Conservation (phyloP, 2,329 filamentous ascomycete genomes). For the Akanthomyces lecanii region DNA sequence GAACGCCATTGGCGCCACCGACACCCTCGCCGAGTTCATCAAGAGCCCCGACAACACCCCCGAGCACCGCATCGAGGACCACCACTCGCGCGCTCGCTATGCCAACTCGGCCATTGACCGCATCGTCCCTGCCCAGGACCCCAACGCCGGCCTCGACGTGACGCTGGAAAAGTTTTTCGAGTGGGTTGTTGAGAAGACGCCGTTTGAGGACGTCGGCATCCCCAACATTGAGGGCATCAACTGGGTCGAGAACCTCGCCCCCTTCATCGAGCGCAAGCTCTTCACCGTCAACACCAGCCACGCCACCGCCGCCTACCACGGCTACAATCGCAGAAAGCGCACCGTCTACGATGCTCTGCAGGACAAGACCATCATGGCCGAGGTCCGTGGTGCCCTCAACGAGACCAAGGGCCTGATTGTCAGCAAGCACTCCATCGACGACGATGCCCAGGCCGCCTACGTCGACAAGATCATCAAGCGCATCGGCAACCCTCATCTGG, state of each 20-base stretch:
- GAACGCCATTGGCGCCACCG: conserved; percentile 93
- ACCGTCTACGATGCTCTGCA: conserved; percentile 86
- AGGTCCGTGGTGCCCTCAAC: conserved; percentile 73
- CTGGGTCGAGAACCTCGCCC: conserved; percentile 86
- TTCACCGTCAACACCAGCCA: conserved; percentile 99
- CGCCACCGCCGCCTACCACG: conserved; percentile 93
- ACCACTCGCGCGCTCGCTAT: conserved; percentile 75
- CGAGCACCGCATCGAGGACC: conserved; percentile 59
- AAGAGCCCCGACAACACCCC: conserved; percentile 69
- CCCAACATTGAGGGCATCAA: conserved; percentile 83
- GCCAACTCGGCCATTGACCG: conserved; percentile 98
- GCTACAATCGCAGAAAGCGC: conserved; percentile 77
- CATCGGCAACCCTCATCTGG: conserved; percentile 88
- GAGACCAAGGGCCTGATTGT: conserved; percentile 87
- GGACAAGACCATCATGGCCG: conserved; percentile 72
- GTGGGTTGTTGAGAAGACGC: conserved; percentile 90
- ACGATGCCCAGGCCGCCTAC: conserved; percentile 75
- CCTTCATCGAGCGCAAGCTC: conserved; percentile 98
- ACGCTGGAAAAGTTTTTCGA: conserved; percentile 98
- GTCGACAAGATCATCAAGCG: conserved; percentile 88
- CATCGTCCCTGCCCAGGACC: conserved; percentile 88
- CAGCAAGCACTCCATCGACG: conserved; percentile 75
- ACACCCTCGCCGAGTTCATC: conserved; percentile 79
- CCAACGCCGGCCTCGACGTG: conserved; percentile 77
- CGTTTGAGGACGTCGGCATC: conserved; percentile 63